These are phyloP conservation scores for Cryptococcus amylolentus DNA, from an alignment of 1,284 basidiomycete species.

Conservation along the genomic window DNA sequence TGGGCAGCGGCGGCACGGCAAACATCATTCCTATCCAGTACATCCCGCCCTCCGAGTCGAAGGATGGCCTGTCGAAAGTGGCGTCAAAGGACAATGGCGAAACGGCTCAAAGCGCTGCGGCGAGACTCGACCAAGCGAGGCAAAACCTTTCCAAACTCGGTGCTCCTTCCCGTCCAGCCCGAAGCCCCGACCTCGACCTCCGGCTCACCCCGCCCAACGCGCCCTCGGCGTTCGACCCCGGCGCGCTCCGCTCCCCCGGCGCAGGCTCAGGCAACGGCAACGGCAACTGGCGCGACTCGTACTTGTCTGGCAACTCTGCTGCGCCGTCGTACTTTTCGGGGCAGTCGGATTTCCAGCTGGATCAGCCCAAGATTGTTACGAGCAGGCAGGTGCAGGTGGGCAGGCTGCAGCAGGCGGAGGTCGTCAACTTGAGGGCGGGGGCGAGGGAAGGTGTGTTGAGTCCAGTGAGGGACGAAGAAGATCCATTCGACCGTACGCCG, in stretches of 20 bases:
- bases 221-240: slow-evolving; percentile 4
- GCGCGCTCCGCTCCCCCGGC: slow-evolving; percentile 13
- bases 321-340: slow-evolving; percentile 48
- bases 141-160: slow-evolving; percentile 38
- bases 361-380: slow-evolving; percentile 50
- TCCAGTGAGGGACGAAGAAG: slow-evolving; percentile 3
- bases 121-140: slow-evolving; percentile 41
- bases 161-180: slow-evolving; percentile 44
- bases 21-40: slow-evolving; percentile 51
- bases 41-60: slow-evolving; percentile 35
- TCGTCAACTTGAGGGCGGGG: slow-evolving; percentile 40
- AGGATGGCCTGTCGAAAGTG: slow-evolving; percentile 19
- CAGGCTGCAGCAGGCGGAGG: slow-evolving; percentile 46
- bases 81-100: neutral
- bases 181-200: slow-evolving; percentile 47
- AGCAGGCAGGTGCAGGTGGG: slow-evolving; percentile 47
- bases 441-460: slow-evolving; percentile 9
- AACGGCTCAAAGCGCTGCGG: slow-evolving; percentile 18
- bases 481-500: neutral
- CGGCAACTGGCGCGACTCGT: slow-evolving; percentile 32
- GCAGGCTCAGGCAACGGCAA: no score
- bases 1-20: slow-evolving; percentile 27
- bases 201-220: slow-evolving; percentile 29
- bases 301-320: slow-evolving; percentile 33
- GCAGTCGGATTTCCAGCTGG: slow-evolving; percentile 42